These are phyloP conservation scores for Aspergillus affinis DNA, from an alignment of 495 filamentous ascomycete species.

Conservation along the genomic window DNA sequence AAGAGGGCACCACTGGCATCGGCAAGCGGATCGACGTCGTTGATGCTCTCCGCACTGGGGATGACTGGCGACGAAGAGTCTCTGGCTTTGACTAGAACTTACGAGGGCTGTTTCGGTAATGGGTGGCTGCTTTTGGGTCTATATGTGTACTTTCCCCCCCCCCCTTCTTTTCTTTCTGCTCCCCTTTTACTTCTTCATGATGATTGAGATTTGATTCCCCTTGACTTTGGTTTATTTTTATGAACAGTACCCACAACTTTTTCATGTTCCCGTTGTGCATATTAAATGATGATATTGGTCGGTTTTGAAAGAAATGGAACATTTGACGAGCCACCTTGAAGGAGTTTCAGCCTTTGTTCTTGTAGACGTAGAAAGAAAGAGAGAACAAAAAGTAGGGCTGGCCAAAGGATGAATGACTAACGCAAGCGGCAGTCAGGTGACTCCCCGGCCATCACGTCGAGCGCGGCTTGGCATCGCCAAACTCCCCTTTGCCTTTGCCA, in stretches of 20 bases:
- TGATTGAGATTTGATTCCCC: slow-evolving; percentile 41
- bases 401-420: slow-evolving; percentile 7
- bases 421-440: slow-evolving; percentile 38
- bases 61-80: slow-evolving; percentile 80
- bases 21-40: slow-evolving; percentile 86
- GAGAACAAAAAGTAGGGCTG: background rate
- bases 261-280: background rate
- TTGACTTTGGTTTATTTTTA: slow-evolving; percentile 14
- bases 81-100: slow-evolving; percentile 62
- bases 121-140: slow-evolving; percentile 2
- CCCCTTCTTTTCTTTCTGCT: slow-evolving; percentile 10
- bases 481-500: slow-evolving; percentile 33
- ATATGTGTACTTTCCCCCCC: slow-evolving; percentile 7
- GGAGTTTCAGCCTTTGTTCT: background rate
- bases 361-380: background rate
- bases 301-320: background rate
- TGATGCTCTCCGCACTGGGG: slow-evolving; percentile 70
- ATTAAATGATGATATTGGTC: slow-evolving; percentile 6
- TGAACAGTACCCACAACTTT: slow-evolving; percentile 14
- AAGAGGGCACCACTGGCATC: slow-evolving; percentile 74
- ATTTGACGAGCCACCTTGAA: background rate
- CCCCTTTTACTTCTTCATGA: background rate
- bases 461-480: slow-evolving; percentile 45
- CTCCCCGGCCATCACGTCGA: slow-evolving; percentile 31
- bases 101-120: slow-evolving; percentile 30